Conservation (phyloP, 2,329 filamentous ascomycete species). For the Penicillium sp. region DNA sequence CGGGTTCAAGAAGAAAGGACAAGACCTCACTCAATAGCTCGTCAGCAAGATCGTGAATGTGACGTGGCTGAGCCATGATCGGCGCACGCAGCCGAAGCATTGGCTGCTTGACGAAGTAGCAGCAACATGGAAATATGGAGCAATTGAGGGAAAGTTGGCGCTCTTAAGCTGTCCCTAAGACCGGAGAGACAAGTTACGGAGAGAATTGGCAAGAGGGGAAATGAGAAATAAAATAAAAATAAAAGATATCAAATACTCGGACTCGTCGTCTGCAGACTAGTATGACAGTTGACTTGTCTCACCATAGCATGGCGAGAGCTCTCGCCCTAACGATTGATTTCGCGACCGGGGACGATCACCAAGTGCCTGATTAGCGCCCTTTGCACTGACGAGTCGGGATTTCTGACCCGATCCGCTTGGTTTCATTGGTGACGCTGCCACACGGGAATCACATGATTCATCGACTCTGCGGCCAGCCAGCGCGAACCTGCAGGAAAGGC, state of each 20-base stretch:
- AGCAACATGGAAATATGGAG: constrained; percentile 33
- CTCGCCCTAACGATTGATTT: constrained; percentile 21
- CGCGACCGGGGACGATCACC: constrained; percentile 30
- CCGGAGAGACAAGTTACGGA: constrained; percentile 13
- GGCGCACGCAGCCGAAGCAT: constrained; percentile 33
- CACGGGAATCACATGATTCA: constrained; percentile 40
- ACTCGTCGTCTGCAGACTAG: constrained; percentile 24
- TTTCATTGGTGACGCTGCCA: constrained; percentile 28
- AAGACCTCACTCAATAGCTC: constrained; percentile 37
- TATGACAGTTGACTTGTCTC: constrained; percentile 32
- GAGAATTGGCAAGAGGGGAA: constrained; percentile 6
- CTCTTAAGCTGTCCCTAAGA: constrained; percentile 10
- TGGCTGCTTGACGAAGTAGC: constrained; percentile 30
- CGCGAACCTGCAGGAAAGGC: constrained; percentile 30
- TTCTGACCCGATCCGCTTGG: background rate
- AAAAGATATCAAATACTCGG: constrained; percentile 17
- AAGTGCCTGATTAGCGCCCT: constrained; percentile 22
- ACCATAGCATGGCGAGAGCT: constrained; percentile 26
- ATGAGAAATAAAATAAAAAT: constrained; percentile 4
- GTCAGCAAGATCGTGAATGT: constrained; percentile 37
- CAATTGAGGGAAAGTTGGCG: constrained; percentile 8
- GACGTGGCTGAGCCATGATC: constrained; percentile 34
- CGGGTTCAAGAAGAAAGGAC: constrained; percentile 27
- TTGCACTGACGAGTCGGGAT: constrained; percentile 17
- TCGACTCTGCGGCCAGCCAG: constrained; percentile 34